Base-by-base conservation (phyloP, 306 rosid species). In the Vigna angularis region DNA sequence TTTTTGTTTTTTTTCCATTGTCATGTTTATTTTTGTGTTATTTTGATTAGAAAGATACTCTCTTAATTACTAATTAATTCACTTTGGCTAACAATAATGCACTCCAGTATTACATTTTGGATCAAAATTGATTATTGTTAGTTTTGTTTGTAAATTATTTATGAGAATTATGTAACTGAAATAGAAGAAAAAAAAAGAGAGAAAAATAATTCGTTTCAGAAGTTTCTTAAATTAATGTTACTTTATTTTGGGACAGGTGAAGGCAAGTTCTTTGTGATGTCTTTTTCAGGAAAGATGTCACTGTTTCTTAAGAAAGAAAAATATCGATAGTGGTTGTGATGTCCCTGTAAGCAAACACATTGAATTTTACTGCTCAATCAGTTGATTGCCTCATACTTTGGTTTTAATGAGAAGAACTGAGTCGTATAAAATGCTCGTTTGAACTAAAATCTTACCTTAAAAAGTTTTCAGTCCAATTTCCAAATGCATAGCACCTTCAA, bases 261-360 rank as follows among this genome's bases (percentile, higher is more conserved):
- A 58, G 47, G 11, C 57, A 73, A 73, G 13, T 44, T 45, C 1
- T 44, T 73, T 9, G 55, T 44, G 10, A 26, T 44, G 69, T 73
- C 55, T 73, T 38, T 22, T 7, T 45, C 64, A 53, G 14, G 2
- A 52, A 45, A 59, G 10, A 58, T 58, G 40, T 61, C 59, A 9
- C 20, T 44, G 44, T 40, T 73, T 40, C 18, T 9, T 42, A 44
- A 42, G 64, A 8, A 34, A 14, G 14, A 38, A 38, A 20, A 38
- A 22, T 9, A 50, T 50, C 15, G 66, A 22, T 55, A 20, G 67
- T 56, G 9, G 55, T 40, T 73, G 67, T 42, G 55, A 42, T 58
- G 69, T 73, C 78, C 42, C 64, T 73, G 1, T 58, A 55, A 56
- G 66, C 16, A 56, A 72, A 72, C 76, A 56, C 40, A 22, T 72